Base-by-base conservation (phyloP, 495 filamentous ascomycete genomes). In the Paragyromitra xinjiangensis region DNA sequence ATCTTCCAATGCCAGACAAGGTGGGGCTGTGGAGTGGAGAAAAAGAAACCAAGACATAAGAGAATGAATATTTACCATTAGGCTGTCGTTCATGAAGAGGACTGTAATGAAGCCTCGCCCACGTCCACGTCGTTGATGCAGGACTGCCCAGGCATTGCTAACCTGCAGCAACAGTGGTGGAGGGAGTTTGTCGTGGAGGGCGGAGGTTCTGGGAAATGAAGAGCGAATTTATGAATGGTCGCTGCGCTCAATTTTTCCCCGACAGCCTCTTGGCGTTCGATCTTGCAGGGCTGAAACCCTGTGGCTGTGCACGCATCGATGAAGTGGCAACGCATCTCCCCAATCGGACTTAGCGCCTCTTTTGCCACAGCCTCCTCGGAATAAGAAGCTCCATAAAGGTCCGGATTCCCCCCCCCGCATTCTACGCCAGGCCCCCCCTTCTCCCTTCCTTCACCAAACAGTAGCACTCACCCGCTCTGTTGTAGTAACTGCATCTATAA, bases 61-160 rank as follows among this genome's bases (percentile, higher is more conserved):
- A 22, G 24, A 51, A 29, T 24, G 4, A 6, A n/a, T 34, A 58
- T 26, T 66, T 44, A 65, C 74, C 29, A 66, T 65, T 26, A 56
- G 37, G 1, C 6, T 9, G 55, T 29, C 3, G 34, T 29, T 34
- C 37, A 24, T n/a, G 14, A 9, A 42, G 16, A 37, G 6, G 37
- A 1, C 37, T 63, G 59, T 22, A 63, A 16, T 8, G 55, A 58
- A 58, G 24, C 78, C 94, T 93, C 1, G 88, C 91, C 62, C 29
- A 93, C 0, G 89, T 91, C 59, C 93, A 94, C 77, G 84, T 95
- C 68, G 5, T 22, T 51, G 4, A 51, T 51, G 48, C 19, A 51
- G 68, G 6, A 69, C 1, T 3, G 2, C 29, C 29, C 0, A 8
- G 67, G 67, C 56, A 71, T 71, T 51, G 55, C 69, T 74, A 69